phyloP scores from a whole-genome alignment of 1,284 basidiomycete genomes.

The Tilletia indica region DNA sequence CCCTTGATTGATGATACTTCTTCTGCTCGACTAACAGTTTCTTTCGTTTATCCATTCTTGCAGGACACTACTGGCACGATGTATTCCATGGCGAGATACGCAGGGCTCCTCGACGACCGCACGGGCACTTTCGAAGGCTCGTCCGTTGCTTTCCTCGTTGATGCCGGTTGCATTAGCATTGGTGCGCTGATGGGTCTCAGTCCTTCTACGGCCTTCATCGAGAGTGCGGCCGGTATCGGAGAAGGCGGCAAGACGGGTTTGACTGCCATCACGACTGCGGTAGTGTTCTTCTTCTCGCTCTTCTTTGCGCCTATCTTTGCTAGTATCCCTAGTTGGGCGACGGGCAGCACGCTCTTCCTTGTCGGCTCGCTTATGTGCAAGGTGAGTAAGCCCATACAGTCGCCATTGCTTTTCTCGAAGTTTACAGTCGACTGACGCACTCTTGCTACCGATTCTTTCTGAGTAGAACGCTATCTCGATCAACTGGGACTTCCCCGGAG shows the following conservation, averaged over 20 bases:
- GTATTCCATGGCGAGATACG: slow-evolving; percentile 87
- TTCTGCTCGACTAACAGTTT: neutral
- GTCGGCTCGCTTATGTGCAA: slow-evolving; percentile 76
- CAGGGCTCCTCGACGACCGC: slow-evolving; percentile 78
- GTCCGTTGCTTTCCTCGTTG: slow-evolving; percentile 69
- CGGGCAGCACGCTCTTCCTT: slow-evolving; percentile 79
- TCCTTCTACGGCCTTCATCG: slow-evolving; percentile 83
- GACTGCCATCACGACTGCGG: slow-evolving; percentile 71
- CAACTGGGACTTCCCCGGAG: slow-evolving; percentile 81
- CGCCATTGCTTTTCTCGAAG: slow-evolving; percentile 56
- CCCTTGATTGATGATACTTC: neutral
- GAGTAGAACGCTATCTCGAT: slow-evolving; percentile 72
- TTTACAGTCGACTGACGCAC: neutral
- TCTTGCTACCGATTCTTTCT: slow-evolving; percentile 30
- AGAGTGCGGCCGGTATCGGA: slow-evolving; percentile 64
- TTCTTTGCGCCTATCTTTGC: slow-evolving; percentile 90
- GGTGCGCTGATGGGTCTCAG: slow-evolving; percentile 77
- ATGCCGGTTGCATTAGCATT: slow-evolving; percentile 76
- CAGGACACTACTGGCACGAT: slow-evolving; percentile 67
- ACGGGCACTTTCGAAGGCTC: slow-evolving; percentile 85
- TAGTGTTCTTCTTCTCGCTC: slow-evolving; percentile 78
- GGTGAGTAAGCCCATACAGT: neutral
- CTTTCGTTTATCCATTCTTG: neutral
- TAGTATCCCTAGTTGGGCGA: slow-evolving; percentile 82
- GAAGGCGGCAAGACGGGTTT: slow-evolving; percentile 87